These are phyloP conservation scores for Geotrichum carabidarum DNA, from an alignment of 1,139 yeast genomes.

Conservation along the genomic window DNA sequence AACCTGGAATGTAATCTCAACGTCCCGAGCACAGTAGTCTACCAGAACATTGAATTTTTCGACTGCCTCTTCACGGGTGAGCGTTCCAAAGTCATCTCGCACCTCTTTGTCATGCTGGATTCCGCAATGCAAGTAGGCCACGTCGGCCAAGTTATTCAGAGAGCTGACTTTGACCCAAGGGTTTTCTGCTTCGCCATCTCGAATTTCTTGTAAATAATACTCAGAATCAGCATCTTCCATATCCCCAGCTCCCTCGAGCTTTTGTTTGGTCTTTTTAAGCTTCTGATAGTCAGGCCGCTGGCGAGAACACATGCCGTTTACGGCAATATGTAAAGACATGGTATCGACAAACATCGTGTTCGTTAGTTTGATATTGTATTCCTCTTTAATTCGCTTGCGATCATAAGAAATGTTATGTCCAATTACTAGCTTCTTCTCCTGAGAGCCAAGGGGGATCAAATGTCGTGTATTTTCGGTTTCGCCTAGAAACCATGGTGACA, in stretches of 20 bases:
- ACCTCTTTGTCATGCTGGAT: slow-evolving; percentile 59
- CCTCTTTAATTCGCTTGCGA: slow-evolving; percentile 79
- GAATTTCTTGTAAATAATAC: slow-evolving; percentile 12
- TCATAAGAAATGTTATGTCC: slow-evolving; percentile 94
- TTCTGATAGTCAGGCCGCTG: slow-evolving; percentile 79
- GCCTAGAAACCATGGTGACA: slow-evolving; percentile 71
- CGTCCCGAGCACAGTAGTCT: slow-evolving; percentile 84
- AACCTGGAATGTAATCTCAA: slow-evolving; percentile 65
- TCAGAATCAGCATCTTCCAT: slow-evolving; percentile 20
- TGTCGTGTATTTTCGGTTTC: slow-evolving; percentile 53
- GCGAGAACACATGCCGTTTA: slow-evolving; percentile 87
- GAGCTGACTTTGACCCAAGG: slow-evolving; percentile 82
- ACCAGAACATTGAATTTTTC: slow-evolving; percentile 57
- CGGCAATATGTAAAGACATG: slow-evolving; percentile 88
- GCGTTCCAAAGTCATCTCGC: slow-evolving; percentile 59
- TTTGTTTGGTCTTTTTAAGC: slow-evolving; percentile 31
- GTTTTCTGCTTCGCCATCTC: slow-evolving; percentile 29
- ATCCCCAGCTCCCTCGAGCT: slow-evolving; percentile 21
- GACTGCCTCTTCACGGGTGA: slow-evolving; percentile 51
- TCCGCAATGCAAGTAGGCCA: slow-evolving; percentile 74
- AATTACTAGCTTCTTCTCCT: slow-evolving; percentile 50
- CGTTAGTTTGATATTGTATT: slow-evolving; percentile 62
- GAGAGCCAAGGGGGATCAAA: slow-evolving; percentile 62
- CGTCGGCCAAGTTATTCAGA: slow-evolving; percentile 75
- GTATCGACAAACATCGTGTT: slow-evolving; percentile 83